Base-by-base conservation (phyloP, 345 rosid species). In the Melaleuca alternifolia region DNA sequence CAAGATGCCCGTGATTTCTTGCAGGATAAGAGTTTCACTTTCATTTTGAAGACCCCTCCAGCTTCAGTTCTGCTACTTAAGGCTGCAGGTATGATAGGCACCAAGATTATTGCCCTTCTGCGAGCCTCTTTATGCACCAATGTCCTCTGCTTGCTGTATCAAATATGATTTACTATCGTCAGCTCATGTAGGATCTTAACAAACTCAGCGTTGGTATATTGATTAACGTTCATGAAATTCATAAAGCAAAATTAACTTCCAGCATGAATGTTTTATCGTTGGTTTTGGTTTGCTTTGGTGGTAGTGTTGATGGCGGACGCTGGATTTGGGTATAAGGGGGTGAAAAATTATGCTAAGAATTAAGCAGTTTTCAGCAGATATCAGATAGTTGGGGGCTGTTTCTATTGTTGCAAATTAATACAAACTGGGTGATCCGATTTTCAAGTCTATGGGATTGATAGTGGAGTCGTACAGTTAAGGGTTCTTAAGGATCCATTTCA, bases 1-100 rank as follows among this genome's bases (percentile, higher is more conserved):
- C 41, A 50, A 52, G 57, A 18, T 54, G 85, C 21, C 83, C 82
- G 14, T 86, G 75, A 65, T n/a, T 86, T 57, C 28, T 88, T 85
- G 85, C 92, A 96, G 98, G 99, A 97, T 91, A 96, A 90, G 90
- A 97, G 99, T 90, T 97, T 96, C 91, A 96, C 99, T 56, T 97
- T 97, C 88, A 91, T 97, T 85, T 92, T 97, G 88, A 97, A 97
- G 94, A 96, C 99, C 5, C 99, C 99, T 0, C 99, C 99, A 84
- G 99, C 99, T 87, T 97, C 99, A 23, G 97, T 97, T 90, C 88
- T 97, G 88, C 92, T 97, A 76, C 95, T 97, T 77, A 97, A 97
- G 91, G 99, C 99, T 77, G 98, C 98, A 88, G 98, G 98, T 96
- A 92, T 85, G 76, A 59, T 84, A 90, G 81, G 44, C 85, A 84